Base-by-base conservation (phyloP, 768 basidiomycete species). In the Amanita phalloides region DNA sequence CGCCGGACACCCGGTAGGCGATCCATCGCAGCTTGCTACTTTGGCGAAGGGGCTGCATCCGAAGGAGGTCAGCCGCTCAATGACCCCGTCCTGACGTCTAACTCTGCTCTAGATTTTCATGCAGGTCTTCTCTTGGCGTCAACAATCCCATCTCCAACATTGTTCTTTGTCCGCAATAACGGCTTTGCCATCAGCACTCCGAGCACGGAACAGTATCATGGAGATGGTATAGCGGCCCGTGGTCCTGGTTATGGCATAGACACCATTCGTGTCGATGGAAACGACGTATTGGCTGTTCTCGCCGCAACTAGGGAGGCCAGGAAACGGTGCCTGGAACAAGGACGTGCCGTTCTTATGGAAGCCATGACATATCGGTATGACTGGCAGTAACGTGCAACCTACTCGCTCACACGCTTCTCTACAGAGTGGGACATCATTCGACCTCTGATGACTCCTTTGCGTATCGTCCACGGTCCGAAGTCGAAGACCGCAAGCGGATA, bases 111-210 rank as follows among this genome's bases (percentile, higher is more conserved):
- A 67, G 93, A 96, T 65, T 95, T 95, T 64, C 93, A 97, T 61
- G 94, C 93, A 0, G 94, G 91, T 25, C 71, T 93, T 61, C 76
- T 87, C 50, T 74, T 90, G 44, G 84, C 84, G 23, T 89, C 86
- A 2, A 86, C 84, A 0, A 71, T 91, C 25, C 80, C 86, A 0
- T 78, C 82, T 1, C 87, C 87, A 2, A 81, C 82, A 3, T 64
- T 90, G 14, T 91, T 78, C 66, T 76, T 90, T 53, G 84, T 78
- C 10, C 78, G 86, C 32, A 86, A 87, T 58, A 95, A 95, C 59
- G 91, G 92, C 3, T 96, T 96, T 60, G 93, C 93, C 28, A 97
- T 97, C 63, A 93, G 90, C 45, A 96, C 93, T 3, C 93, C 93
- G 0, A 79, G 85, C 11, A 74, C 80, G 1, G 90, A 96, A 65